Evolutionary conservation across 2,329 filamentous ascomycete genomes (phyloP).

Genomic region (Monilinia polystroma): DNA sequence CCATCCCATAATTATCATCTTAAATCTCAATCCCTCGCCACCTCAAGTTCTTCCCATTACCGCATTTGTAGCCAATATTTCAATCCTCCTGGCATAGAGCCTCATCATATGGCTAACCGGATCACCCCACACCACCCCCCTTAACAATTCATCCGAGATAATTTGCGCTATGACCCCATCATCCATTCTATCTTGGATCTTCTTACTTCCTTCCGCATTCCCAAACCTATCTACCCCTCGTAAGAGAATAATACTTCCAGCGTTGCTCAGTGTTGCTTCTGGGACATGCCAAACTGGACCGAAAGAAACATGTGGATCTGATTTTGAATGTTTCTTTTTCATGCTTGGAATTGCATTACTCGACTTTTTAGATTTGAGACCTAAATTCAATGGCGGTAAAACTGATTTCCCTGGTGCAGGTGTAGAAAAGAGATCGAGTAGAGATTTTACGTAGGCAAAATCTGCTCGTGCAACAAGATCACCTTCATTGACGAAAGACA

Average conservation of each 20-base stretch:
- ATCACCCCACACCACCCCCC: slow-evolving; percentile 76
- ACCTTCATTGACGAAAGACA: slow-evolving; percentile 81
- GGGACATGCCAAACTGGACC: slow-evolving; percentile 64
- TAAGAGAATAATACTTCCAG: slow-evolving; percentile 67
- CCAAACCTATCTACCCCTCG: slow-evolving; percentile 49
- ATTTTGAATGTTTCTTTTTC: slow-evolving; percentile 33
- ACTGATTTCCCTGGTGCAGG: slow-evolving; percentile 43
- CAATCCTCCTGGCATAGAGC: slow-evolving; percentile 70
- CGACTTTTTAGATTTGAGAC: slow-evolving; percentile 27
- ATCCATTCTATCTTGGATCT: slow-evolving; percentile 50
- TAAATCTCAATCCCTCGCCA: too few species aligned
- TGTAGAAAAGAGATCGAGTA: slow-evolving; percentile 68
- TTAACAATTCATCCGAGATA: slow-evolving; percentile 65
- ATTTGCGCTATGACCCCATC: slow-evolving; percentile 68
- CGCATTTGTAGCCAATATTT: slow-evolving; percentile 67
- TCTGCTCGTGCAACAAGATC: slow-evolving; percentile 79
- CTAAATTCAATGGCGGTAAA: slow-evolving; percentile 26
- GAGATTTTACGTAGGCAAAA: slow-evolving; percentile 68
- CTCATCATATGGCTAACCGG: slow-evolving; percentile 78
- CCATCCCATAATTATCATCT: too few species aligned
- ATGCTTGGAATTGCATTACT: slow-evolving; percentile 28
- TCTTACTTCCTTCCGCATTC: slow-evolving; percentile 43
- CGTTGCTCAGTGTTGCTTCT: slow-evolving; percentile 64
- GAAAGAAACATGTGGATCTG: slow-evolving; percentile 29
- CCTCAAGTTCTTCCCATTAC: slow-evolving; percentile 48